phyloP scores from a whole-genome alignment of 306 rosid species.

The Vigna unguiculata region DNA sequence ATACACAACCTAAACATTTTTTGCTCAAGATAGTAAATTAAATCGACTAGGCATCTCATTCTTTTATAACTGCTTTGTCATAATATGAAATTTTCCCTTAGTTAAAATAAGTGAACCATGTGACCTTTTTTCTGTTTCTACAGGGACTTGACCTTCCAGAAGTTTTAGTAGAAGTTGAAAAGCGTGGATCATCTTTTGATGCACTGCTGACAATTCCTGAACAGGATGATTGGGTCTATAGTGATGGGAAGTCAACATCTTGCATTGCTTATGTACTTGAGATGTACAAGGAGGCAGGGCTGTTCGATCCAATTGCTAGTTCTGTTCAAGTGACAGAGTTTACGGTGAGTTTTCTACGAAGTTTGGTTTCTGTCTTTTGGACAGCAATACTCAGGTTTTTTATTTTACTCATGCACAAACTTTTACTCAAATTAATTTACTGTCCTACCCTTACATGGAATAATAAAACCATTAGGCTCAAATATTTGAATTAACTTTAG shows the following conservation, averaged over 20 bases:
- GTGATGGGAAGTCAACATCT: constrained; percentile 92
- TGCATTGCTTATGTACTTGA: constrained; percentile 88
- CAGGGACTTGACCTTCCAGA: constrained; percentile 87
- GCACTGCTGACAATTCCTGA: constrained; percentile 88
- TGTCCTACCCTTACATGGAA: not conserved
- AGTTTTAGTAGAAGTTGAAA: constrained; percentile 86
- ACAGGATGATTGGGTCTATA: constrained; percentile 91
- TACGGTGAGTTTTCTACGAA: constrained; percentile 68
- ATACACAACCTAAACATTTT: constrained; percentile 21
- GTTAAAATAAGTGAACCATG: constrained; percentile 23
- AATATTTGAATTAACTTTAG: not conserved
- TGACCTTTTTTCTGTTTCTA: constrained; percentile 42
- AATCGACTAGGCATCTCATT: constrained; percentile 4
- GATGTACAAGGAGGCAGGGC: constrained; percentile 95
- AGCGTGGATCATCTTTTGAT: constrained; percentile 86
- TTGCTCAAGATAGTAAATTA: constrained; percentile 3
- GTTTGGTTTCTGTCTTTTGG: constrained; percentile 32
- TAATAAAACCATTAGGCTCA: not conserved
- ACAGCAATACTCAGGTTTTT: constrained; percentile 14
- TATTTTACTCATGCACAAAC: not conserved
- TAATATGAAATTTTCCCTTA: constrained; percentile 14
- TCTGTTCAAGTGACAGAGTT: constrained; percentile 95
- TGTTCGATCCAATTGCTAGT: constrained; percentile 83
- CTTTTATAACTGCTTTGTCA: constrained; percentile 28
- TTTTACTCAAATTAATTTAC: not conserved